Conservation (phyloP, 192 early-diverging fungal genomes). For the Coemansia sp. region DNA sequence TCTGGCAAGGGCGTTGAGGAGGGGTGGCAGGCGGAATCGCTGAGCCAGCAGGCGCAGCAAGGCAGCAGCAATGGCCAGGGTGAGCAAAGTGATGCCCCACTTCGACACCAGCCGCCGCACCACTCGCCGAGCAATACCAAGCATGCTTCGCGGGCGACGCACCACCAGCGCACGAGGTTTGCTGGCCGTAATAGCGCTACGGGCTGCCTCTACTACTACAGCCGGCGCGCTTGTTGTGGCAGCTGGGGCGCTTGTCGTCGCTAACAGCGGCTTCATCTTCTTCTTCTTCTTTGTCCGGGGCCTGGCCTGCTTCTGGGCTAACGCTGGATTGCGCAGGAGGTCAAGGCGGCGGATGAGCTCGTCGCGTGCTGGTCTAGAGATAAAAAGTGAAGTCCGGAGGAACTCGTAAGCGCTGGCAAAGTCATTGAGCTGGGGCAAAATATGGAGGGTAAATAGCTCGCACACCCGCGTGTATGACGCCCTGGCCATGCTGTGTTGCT, state of each 20-base stretch:
- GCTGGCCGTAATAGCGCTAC: background rate
- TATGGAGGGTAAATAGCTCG: slow-evolving; percentile 50
- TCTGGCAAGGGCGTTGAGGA: slow-evolving; percentile 22
- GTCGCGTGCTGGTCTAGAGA: slow-evolving; percentile 17
- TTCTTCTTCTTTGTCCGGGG: slow-evolving; percentile 13
- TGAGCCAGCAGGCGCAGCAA: slow-evolving; percentile 38
- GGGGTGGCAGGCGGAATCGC: slow-evolving; percentile 37
- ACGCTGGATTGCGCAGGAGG: slow-evolving; percentile 28
- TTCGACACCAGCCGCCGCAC: slow-evolving; percentile 45
- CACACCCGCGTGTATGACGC: slow-evolving; percentile 51
- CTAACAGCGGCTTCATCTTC: slow-evolving; percentile 9
- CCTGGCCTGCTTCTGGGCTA: slow-evolving; percentile 12
- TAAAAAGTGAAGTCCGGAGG: slow-evolving; percentile 15
- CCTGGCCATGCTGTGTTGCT: slow-evolving; percentile 34
- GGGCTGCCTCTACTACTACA: background rate
- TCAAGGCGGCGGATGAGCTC: slow-evolving; percentile 38
- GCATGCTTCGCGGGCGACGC: slow-evolving; percentile 28
- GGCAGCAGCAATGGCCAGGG: slow-evolving; percentile 32
- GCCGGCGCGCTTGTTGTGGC: background rate
- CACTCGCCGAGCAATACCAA: slow-evolving; percentile 28
- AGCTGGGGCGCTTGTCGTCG: background rate
- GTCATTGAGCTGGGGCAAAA: slow-evolving; percentile 45
- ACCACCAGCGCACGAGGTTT: slow-evolving; percentile 18
- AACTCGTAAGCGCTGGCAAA: slow-evolving; percentile 37
- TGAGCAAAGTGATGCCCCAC: slow-evolving; percentile 50